Evolutionary conservation across 2,329 filamentous ascomycete species (phyloP).

Genomic region (Boeremia exigua): DNA sequence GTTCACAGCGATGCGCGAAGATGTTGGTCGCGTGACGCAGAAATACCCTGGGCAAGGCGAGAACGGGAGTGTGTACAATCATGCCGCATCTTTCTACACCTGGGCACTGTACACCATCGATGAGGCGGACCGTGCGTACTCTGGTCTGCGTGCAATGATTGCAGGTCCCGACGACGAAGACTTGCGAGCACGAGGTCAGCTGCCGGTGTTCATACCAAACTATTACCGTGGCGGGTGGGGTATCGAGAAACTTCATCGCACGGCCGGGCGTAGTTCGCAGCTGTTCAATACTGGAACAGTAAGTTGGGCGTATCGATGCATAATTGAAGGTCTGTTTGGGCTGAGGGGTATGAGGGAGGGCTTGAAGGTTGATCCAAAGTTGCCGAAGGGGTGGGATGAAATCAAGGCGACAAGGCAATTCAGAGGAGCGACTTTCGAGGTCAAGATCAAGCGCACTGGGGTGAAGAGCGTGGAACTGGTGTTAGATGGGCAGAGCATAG

Average conservation of each 20-base stretch:
- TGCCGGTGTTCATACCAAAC: slow-evolving; percentile 65
- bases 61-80: slow-evolving; percentile 65
- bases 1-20: slow-evolving; percentile 63
- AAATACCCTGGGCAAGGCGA: slow-evolving; percentile 65
- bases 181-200: slow-evolving; percentile 60
- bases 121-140: slow-evolving; percentile 59
- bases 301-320: slow-evolving; percentile 62
- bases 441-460: slow-evolving; percentile 53
- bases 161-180: slow-evolving; percentile 61
- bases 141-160: slow-evolving; percentile 60
- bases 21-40: slow-evolving; percentile 64
- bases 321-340: slow-evolving; percentile 63
- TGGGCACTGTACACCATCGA: slow-evolving; percentile 60
- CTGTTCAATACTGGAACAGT: slow-evolving; percentile 66
- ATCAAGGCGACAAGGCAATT: slow-evolving; percentile 58
- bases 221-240: slow-evolving; percentile 56
- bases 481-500: slow-evolving; percentile 49
- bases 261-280: slow-evolving; percentile 63
- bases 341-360: slow-evolving; percentile 58
- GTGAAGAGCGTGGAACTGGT: slow-evolving; percentile 52
- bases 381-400: slow-evolving; percentile 58
- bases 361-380: slow-evolving; percentile 56
- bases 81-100: slow-evolving; percentile 62
- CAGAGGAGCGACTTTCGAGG: slow-evolving; percentile 58
- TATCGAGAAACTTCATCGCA: slow-evolving; percentile 38